A percentile compares a stretch with the other conserved stretches of the same genome.
Evolutionary conservation across 2,329 filamentous ascomycete species (phyloP).

Genomic region (Talaromyces atroroseus): DNA sequence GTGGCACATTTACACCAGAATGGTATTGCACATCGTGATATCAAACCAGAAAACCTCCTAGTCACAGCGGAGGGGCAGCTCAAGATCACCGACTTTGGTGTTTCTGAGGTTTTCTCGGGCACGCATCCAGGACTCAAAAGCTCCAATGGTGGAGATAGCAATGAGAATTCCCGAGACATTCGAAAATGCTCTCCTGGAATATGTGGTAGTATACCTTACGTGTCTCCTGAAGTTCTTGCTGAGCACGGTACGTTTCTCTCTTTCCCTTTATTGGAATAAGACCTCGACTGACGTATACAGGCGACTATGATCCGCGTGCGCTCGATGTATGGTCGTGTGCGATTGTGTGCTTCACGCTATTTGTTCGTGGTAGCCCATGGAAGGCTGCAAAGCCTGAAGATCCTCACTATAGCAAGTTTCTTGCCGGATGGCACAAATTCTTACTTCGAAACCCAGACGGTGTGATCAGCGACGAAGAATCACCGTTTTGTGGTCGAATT

Average conservation of each 20-base stretch:
- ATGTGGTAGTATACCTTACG: constrained; percentile 80
- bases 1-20: constrained; percentile 75
- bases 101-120: constrained; percentile 78
- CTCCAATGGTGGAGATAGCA: constrained; percentile 67
- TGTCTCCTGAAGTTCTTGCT: constrained; percentile 74
- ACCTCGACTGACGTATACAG: constrained; percentile 22
- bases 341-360: constrained; percentile 74
- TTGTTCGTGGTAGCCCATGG: constrained; percentile 70
- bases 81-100: constrained; percentile 89
- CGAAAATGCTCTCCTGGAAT: constrained; percentile 72
- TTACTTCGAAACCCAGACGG: constrained; percentile 51
- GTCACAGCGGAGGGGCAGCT: constrained; percentile 73
- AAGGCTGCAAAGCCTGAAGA: constrained; percentile 56
- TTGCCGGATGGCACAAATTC: constrained; percentile 65
- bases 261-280: neutral
- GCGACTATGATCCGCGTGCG: constrained; percentile 65
- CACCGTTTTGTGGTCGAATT: constrained; percentile 61
- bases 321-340: constrained; percentile 84
- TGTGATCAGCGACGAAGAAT: constrained; percentile 53
- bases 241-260: constrained; percentile 52
- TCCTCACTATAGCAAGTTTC: constrained; percentile 59
- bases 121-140: constrained; percentile 68
- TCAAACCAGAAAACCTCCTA: constrained; percentile 83
- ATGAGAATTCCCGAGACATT: constrained; percentile 64
- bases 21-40: constrained; percentile 83